Conservation (phyloP, 306 rosid genomes). For the Malus fusca region DNA sequence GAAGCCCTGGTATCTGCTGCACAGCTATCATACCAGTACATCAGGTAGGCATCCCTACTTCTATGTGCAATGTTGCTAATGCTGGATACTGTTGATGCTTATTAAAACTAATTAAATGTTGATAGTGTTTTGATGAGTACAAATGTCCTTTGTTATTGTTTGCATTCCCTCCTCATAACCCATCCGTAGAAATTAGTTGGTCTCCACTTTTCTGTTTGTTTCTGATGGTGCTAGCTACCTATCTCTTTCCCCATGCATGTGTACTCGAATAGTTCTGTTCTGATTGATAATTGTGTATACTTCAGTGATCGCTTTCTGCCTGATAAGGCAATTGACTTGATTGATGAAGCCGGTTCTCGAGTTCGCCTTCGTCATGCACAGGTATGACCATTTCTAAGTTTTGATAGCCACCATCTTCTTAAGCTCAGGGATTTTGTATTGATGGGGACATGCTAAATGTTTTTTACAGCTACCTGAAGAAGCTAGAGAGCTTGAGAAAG, state of each 20-base stretch:
- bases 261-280: neutral
- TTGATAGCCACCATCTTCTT: neutral
- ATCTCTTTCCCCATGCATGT: neutral
- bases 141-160: neutral
- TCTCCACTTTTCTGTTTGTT: neutral
- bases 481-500: constrained; percentile 84
- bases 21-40: constrained; percentile 80
- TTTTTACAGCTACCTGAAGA: constrained; percentile 76
- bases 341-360: constrained; percentile 97
- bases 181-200: neutral
- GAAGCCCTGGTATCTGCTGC: constrained; percentile 91
- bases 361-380: constrained; percentile 93
- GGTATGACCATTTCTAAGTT: constrained; percentile 30
- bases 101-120: neutral
- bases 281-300: constrained; percentile 6
- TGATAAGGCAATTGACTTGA: constrained; percentile 88
- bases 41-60: constrained; percentile 45
- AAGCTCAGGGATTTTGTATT: constrained; percentile 6
- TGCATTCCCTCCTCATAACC: neutral
- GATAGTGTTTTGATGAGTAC: neutral
- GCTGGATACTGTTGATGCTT: neutral
- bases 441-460: constrained; percentile 5
- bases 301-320: constrained; percentile 92
- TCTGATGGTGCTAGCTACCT: neutral
- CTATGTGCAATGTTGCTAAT: neutral